Conservation (phyloP, 805 yeast species). For the Saccharomyces mikatae region DNA sequence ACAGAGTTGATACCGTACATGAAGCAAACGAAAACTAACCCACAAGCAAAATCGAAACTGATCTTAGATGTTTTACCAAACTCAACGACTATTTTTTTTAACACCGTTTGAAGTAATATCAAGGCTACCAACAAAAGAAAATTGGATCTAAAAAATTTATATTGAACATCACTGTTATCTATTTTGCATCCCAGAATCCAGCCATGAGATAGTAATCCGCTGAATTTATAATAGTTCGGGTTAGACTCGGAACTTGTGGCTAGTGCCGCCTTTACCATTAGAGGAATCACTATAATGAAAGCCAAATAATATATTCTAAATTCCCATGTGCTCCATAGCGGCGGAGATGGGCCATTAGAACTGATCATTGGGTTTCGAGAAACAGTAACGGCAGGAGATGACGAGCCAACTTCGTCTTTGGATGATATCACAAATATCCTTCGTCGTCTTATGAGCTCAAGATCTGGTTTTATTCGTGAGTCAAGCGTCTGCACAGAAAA, state of each 20-base stretch:
- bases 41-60: slow-evolving; percentile 61
- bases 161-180: slow-evolving; percentile 84
- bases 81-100: slow-evolving; percentile 35
- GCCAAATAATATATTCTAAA: slow-evolving; percentile 56
- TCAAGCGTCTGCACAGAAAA: slow-evolving; percentile 24
- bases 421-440: slow-evolving; percentile 5
- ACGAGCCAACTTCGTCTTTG: background rate
- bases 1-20: slow-evolving; percentile 70
- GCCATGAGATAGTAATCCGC: slow-evolving; percentile 57
- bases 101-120: slow-evolving; percentile 41
- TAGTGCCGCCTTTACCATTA: slow-evolving; percentile 72
- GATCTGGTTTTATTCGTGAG: slow-evolving; percentile 20
- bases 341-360: background rate
- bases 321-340: slow-evolving; percentile 64
- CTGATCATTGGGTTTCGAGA: background rate
- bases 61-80: slow-evolving; percentile 33
- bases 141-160: slow-evolving; percentile 73
- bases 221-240: slow-evolving; percentile 57
- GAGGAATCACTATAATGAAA: slow-evolving; percentile 62
- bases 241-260: slow-evolving; percentile 66
- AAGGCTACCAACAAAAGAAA: slow-evolving; percentile 52
- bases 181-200: slow-evolving; percentile 85
- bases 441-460: slow-evolving; percentile 10
- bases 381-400: background rate
- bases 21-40: slow-evolving; percentile 52